A percentile compares a stretch with the other conserved stretches of the same genome.
These are phyloP conservation scores for Thozetella sp. DNA, from an alignment of 495 filamentous ascomycete genomes.

Conservation along the genomic window DNA sequence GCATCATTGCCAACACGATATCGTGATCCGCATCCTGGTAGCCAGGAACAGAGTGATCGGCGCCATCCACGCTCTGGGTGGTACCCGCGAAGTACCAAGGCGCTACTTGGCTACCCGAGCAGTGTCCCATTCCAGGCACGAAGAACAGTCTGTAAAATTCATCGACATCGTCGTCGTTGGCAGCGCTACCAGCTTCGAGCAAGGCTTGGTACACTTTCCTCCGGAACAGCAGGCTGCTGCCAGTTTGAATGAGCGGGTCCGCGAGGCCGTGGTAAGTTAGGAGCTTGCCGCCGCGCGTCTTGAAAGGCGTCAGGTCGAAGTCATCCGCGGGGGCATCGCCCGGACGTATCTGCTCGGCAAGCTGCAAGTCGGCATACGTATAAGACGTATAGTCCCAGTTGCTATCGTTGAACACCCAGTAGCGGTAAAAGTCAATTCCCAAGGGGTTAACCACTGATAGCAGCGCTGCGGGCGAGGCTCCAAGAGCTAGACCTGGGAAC, in stretches of 20 bases:
- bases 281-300: slow-evolving; percentile 53
- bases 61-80: slow-evolving; percentile 27
- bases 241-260: slow-evolving; percentile 48
- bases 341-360: slow-evolving; percentile 41
- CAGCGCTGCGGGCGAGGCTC: slow-evolving; percentile 37
- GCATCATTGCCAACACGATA: slow-evolving; percentile 46
- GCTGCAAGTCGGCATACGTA: slow-evolving; percentile 14
- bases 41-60: slow-evolving; percentile 32
- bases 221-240: slow-evolving; percentile 13
- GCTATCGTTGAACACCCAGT: slow-evolving; percentile 38
- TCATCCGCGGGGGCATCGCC: slow-evolving; percentile 47
- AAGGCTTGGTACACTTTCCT: slow-evolving; percentile 30
- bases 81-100: slow-evolving; percentile 40
- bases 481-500: slow-evolving; percentile 51
- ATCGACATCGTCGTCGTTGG: slow-evolving; percentile 24
- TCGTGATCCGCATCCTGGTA: slow-evolving; percentile 48
- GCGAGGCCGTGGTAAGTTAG: slow-evolving; percentile 55
- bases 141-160: slow-evolving; percentile 21
- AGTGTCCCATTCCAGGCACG: slow-evolving; percentile 45
- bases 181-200: slow-evolving; percentile 40
- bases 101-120: slow-evolving; percentile 20
- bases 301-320: slow-evolving; percentile 49
- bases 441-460: slow-evolving; percentile 34
- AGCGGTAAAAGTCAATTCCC: slow-evolving; percentile 40
- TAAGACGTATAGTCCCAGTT: slow-evolving; percentile 7